These are phyloP conservation scores for Saccharomycopsis fodiens DNA, from an alignment of 805 yeast species.

Conservation along the genomic window DNA sequence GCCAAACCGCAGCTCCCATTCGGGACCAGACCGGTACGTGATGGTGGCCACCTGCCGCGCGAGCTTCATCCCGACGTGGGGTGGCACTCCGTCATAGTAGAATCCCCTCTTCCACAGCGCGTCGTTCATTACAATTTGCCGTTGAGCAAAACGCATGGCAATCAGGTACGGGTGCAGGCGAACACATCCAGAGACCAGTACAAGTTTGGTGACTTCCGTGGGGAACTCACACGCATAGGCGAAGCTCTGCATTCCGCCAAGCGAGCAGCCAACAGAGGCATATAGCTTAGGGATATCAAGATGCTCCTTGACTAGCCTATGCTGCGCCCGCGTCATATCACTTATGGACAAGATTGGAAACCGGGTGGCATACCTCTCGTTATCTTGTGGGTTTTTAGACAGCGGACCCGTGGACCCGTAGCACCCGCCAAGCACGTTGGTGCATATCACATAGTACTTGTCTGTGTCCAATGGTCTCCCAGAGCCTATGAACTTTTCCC, in stretches of 20 bases:
- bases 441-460: constrained; percentile 76
- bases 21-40: constrained; percentile 92
- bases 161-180: constrained; percentile 90
- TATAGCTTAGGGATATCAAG: constrained; percentile 57
- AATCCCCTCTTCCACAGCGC: constrained; percentile 92
- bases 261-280: constrained; percentile 84
- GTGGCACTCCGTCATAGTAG: constrained; percentile 74
- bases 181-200: constrained; percentile 88
- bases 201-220: constrained; percentile 60
- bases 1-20: constrained; percentile 92
- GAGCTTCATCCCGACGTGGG: constrained; percentile 91
- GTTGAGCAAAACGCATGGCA: constrained; percentile 87
- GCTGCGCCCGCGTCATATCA: constrained; percentile 89
- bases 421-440: constrained; percentile 91
- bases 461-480: constrained; percentile 66
- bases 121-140: constrained; percentile 91
- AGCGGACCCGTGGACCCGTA: constrained; percentile 94
- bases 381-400: constrained; percentile 62
- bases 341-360: constrained; percentile 81
- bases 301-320: constrained; percentile 52
- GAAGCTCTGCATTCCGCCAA: constrained; percentile 98
- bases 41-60: constrained; percentile 93
- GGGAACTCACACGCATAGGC: constrained; percentile 84
- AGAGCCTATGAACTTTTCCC: constrained; percentile 92
- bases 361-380: constrained; percentile 67